These are phyloP conservation scores for Pichia phayaonensis DNA, from an alignment of 805 yeast species.

Conservation along the genomic window DNA sequence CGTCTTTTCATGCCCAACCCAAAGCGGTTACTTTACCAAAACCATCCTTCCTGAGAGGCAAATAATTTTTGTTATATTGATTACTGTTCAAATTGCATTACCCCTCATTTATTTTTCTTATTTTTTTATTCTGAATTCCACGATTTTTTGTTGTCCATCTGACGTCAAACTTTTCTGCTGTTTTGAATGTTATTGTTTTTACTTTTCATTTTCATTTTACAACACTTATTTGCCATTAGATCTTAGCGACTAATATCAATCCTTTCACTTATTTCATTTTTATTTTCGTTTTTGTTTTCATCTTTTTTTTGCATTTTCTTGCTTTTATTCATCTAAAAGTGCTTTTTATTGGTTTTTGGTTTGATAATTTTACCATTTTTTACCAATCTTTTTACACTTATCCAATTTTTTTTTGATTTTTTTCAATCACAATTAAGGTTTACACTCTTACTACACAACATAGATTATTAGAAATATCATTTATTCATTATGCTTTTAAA, in stretches of 20 bases:
- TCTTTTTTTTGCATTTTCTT: background rate
- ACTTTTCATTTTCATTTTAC: background rate
- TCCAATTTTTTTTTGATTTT: background rate
- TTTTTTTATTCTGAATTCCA: background rate
- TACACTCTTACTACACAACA: background rate
- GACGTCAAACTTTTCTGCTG: background rate
- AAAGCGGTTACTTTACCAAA: conserved; percentile 49
- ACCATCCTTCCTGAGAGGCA: conserved; percentile 36
- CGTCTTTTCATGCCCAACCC: conserved; percentile 50
- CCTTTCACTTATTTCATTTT: background rate
- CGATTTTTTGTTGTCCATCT: background rate
- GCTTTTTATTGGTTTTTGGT: background rate
- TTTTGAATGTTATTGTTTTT: background rate
- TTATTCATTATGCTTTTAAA: background rate
- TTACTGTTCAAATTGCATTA: background rate
- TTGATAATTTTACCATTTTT: background rate
- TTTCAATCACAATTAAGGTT: background rate
- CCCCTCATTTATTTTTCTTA: background rate
- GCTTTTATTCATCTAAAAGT: background rate
- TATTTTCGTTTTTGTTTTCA: background rate
- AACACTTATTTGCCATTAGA: background rate
- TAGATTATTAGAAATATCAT: background rate
- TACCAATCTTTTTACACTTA: background rate
- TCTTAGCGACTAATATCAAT: background rate
- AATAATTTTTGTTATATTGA: background rate